These are phyloP conservation scores for Letharia lupina DNA, from an alignment of 495 filamentous ascomycete species.

Conservation along the genomic window DNA sequence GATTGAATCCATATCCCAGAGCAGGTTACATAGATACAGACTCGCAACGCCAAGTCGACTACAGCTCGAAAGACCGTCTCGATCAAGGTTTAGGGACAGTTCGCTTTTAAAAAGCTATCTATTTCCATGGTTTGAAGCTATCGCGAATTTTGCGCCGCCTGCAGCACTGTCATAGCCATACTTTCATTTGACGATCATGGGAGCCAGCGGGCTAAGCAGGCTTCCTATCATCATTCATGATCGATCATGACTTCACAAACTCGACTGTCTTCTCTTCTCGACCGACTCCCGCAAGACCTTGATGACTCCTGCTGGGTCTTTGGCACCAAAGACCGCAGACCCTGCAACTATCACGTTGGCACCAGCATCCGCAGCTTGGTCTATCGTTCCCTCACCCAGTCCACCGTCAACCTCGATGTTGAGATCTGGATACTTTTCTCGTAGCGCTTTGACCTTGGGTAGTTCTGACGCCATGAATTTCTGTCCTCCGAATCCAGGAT, in stretches of 20 bases:
- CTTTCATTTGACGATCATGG: neutral
- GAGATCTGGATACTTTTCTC: slow-evolving; percentile 75
- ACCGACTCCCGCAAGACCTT: slow-evolving; percentile 68
- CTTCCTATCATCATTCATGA: neutral
- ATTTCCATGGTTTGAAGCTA: neutral
- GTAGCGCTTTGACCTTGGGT: slow-evolving; percentile 81
- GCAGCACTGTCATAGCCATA: neutral
- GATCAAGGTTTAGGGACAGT: neutral
- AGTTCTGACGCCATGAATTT: slow-evolving; percentile 95
- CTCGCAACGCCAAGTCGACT: neutral
- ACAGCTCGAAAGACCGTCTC: neutral
- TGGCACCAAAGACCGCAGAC: slow-evolving; percentile 91
- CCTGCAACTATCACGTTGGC: slow-evolving; percentile 98
- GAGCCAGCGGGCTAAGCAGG: neutral
- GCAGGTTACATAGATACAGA: neutral
- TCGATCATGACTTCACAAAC: slow-evolving; percentile 4
- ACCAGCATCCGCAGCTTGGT: slow-evolving; percentile 88
- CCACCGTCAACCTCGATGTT: slow-evolving; percentile 98
- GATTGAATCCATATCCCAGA: neutral
- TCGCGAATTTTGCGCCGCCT: neutral
- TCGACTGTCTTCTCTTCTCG: slow-evolving; percentile 34
- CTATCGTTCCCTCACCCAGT: slow-evolving; percentile 77
- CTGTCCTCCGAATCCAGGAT: slow-evolving; percentile 95
- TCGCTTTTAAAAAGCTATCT: neutral
- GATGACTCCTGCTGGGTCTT: slow-evolving; percentile 81